These are phyloP conservation scores for Chlorella vulgaris DNA, from an alignment of 139 green algal genomes.

Conservation along the genomic window DNA sequence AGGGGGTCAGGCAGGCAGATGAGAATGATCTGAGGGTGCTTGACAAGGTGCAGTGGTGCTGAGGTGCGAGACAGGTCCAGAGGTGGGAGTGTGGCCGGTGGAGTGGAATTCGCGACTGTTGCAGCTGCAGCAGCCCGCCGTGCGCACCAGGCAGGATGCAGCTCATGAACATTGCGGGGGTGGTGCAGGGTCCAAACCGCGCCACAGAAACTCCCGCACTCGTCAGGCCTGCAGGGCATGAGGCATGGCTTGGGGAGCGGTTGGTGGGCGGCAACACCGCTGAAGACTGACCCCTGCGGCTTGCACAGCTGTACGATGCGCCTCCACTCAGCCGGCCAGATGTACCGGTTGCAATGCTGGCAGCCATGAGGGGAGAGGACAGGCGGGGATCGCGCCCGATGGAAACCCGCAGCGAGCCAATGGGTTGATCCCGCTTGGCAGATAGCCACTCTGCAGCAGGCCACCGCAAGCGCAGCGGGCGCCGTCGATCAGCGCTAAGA, in stretches of 20 bases:
- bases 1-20: neutral
- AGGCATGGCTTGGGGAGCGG: no score
- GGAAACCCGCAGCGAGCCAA: slow-evolving; percentile 48
- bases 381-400: slow-evolving; percentile 84
- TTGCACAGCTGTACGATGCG: no score
- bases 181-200: slow-evolving; percentile 86
- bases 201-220: slow-evolving; percentile 61
- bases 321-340: no score
- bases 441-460: slow-evolving; percentile 65
- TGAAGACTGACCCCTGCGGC: no score
- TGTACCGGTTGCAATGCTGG: slow-evolving; percentile 61
- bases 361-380: slow-evolving; percentile 57
- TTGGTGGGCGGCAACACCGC: no score
- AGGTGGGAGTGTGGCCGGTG: no score
- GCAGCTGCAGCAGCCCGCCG: neutral
- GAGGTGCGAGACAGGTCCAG: no score
- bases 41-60: neutral
- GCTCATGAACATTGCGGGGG: slow-evolving; percentile 95
- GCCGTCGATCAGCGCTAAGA: neutral
- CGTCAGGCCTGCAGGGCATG: slow-evolving; percentile 70
- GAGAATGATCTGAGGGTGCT: neutral
- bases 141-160: slow-evolving; percentile 64
- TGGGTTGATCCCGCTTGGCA: neutral
- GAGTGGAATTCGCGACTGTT: neutral
- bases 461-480: no score